Conservation (phyloP, 495 filamentous ascomycete species). For the Podospora australis region DNA sequence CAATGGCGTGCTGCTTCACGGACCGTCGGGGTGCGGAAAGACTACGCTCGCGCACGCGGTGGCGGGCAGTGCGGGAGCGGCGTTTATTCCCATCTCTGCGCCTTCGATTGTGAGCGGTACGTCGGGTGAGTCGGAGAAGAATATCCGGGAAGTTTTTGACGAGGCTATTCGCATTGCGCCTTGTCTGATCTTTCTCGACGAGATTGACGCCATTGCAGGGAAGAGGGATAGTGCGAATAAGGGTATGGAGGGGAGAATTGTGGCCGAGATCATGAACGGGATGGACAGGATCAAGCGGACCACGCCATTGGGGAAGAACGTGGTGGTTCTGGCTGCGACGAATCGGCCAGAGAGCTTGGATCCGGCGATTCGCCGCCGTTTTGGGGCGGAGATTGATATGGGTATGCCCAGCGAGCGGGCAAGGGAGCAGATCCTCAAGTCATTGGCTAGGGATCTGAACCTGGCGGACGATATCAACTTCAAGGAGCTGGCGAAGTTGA, state of each 20-base stretch:
- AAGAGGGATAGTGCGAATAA: constrained; percentile 92
- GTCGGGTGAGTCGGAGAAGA: constrained; percentile 95
- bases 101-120: constrained; percentile 88
- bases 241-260: constrained; percentile 96
- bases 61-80: constrained; percentile 75
- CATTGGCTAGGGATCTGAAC: constrained; percentile 63
- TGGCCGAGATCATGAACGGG: constrained; percentile 85
- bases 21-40: constrained; percentile 92
- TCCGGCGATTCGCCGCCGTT: constrained; percentile 77
- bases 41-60: constrained; percentile 90
- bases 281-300: constrained; percentile 80
- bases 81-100: constrained; percentile 83
- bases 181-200: constrained; percentile 90
- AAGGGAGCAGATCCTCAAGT: constrained; percentile 75
- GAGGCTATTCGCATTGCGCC: constrained; percentile 84
- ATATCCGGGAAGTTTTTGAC: constrained; percentile 83
- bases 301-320: constrained; percentile 76
- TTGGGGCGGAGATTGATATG: constrained; percentile 90
- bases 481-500: constrained; percentile 72
- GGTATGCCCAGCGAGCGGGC: constrained; percentile 85
- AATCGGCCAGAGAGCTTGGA: constrained; percentile 90
- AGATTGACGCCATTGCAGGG: constrained; percentile 92
- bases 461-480: constrained; percentile 72
- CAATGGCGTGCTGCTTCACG: constrained; percentile 85
- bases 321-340: constrained; percentile 89